Percentiles rank a stretch among this genome's conserved stretches.
Evolutionary conservation across 2,329 filamentous ascomycete species (phyloP).

Genomic region (Fusarium staphyleae): DNA sequence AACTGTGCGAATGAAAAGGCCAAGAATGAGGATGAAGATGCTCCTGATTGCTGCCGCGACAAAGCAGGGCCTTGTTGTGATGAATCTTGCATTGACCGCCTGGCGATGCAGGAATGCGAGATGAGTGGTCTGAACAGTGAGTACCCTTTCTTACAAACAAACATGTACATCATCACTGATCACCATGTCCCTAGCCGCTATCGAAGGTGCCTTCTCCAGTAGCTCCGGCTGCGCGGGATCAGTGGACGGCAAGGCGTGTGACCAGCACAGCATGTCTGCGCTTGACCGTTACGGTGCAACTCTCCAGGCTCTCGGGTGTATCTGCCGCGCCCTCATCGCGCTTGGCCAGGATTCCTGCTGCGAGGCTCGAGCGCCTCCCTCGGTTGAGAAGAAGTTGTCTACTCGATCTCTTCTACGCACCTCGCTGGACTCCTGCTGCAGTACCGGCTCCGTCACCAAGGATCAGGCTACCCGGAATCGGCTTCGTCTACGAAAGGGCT

Average conservation of each 20-base stretch:
- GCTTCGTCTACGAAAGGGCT: slow-evolving; percentile 20
- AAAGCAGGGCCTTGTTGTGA: slow-evolving; percentile 53
- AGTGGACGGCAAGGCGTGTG: slow-evolving; percentile 46
- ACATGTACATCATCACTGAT: not conserved
- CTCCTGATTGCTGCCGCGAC: slow-evolving; percentile 51
- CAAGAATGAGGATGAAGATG: not conserved
- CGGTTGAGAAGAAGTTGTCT: slow-evolving; percentile 37
- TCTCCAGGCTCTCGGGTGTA: slow-evolving; percentile 59
- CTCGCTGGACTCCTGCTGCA: slow-evolving; percentile 42
- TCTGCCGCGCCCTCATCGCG: slow-evolving; percentile 60
- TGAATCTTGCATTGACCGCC: slow-evolving; percentile 51
- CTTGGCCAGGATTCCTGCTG: slow-evolving; percentile 62
- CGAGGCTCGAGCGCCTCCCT: slow-evolving; percentile 38
- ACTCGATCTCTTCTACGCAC: slow-evolving; percentile 35
- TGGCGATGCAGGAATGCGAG: slow-evolving; percentile 53
- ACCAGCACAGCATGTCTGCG: slow-evolving; percentile 46
- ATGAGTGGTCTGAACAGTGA: slow-evolving; percentile 8
- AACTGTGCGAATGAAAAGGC: not conserved
- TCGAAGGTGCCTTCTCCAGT: not conserved
- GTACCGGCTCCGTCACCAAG: slow-evolving; percentile 18
- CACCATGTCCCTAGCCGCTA: not conserved
- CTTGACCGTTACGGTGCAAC: slow-evolving; percentile 51
- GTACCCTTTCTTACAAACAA: not conserved
- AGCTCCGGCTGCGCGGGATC: slow-evolving; percentile 20
- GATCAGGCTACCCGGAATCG: slow-evolving; percentile 16